Base-by-base conservation (phyloP, 495 filamentous ascomycete genomes). In the Friedmanniomyces simplex region DNA sequence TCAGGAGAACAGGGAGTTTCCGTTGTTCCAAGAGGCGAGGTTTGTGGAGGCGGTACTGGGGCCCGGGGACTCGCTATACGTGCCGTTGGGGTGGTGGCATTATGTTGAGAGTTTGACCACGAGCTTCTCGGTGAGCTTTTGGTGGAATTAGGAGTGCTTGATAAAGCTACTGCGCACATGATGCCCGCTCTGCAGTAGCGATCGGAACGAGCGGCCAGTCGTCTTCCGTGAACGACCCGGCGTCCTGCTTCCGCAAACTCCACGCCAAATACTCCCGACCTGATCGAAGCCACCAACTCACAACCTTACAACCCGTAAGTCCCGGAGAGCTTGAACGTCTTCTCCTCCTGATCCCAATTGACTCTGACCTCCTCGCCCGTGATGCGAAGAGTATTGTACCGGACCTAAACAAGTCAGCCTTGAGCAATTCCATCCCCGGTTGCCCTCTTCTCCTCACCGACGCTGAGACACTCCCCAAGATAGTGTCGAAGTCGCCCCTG, bases 11-110 rank as follows among this genome's bases (percentile, higher is more conserved):
- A 74, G 77, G 13, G 57, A 66, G 54, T 85, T 76, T 76, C 80
- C 81, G 6, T 71, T 74, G 0, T 87, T 86, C 60, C 59, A 65
- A 55, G 63, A 75, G 28, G 79, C 87, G 11, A 72, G 75, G 51
- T 96, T 86, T 71, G 70, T 89, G 13, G 93, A 98, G 66, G 84
- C 81, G 16, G 79, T 97, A 0, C 68, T 98, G 22, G 79, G 77
- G 34, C 83, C 83, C 26, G 93, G 91, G 0, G 89, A 98, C 57
- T 85, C 81, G 62, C 68, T 99, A 58, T 95, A 95, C 73, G 90
- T 99, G 52, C 93, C 93, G 4, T 76, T 87, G 2, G 93, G 91
- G 20, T 99, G 93, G 93, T 99, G 93, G 93, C 93, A 99, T 75
- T 97, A 96, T 77, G 89, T 99, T 5, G 76, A 86, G 60, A 88